Evolutionary conservation across 331 rosid genomes (phyloP).

Genomic region (Quercus tomentella): DNA sequence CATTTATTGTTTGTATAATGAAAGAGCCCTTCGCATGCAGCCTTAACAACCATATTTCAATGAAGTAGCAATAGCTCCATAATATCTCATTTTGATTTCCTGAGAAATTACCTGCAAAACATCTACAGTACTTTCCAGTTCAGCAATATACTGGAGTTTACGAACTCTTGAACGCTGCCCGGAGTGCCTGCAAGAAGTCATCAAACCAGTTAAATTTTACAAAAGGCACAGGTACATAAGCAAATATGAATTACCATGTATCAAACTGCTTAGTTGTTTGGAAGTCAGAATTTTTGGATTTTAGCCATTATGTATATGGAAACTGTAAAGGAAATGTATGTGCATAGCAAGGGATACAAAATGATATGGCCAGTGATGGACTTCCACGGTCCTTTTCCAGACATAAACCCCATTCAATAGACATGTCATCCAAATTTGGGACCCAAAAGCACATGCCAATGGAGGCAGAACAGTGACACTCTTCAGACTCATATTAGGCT

Average conservation of each 20-base stretch:
- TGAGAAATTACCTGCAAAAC: slow-evolving; percentile 32
- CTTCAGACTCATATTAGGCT: neutral
- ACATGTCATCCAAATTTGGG: neutral
- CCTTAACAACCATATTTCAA: neutral
- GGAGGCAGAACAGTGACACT: neutral
- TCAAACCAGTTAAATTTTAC: neutral
- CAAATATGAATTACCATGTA: neutral
- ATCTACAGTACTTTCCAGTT: slow-evolving; percentile 42
- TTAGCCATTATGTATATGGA: neutral
- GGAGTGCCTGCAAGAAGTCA: slow-evolving; percentile 34
- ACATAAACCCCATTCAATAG: neutral
- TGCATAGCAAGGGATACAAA: neutral
- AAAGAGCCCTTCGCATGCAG: neutral
- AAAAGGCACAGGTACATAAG: neutral
- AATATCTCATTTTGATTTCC: neutral
- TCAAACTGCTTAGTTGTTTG: neutral
- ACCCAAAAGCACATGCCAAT: neutral
- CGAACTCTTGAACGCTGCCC: slow-evolving; percentile 57
- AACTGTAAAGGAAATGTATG: neutral
- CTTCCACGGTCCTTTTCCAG: neutral
- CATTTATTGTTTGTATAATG: neutral
- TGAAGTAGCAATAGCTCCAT: neutral
- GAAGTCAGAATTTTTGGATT: neutral
- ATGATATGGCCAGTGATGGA: neutral
- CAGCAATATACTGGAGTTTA: slow-evolving; percentile 47